phyloP scores from a whole-genome alignment of 371 early-diverging fungal genomes.

The Rhizopus arrhizus region DNA sequence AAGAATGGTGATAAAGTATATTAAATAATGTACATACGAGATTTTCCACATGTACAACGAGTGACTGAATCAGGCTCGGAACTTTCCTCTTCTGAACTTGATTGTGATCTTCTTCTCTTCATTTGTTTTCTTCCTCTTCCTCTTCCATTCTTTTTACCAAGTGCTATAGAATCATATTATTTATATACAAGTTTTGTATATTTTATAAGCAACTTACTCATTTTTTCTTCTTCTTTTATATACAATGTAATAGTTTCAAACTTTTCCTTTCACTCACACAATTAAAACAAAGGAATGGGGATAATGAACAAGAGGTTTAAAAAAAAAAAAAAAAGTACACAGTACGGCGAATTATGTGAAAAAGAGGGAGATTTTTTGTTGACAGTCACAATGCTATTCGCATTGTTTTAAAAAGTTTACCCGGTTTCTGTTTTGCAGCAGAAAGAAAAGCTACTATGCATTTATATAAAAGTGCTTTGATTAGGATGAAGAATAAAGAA shows the following conservation, averaged over 20 bases:
- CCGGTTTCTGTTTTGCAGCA: too few species aligned
- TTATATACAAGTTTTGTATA: neutral
- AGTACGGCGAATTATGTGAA: neutral
- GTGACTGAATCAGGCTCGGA: slow-evolving; percentile 68
- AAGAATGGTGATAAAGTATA: neutral
- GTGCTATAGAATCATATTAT: slow-evolving; percentile 18
- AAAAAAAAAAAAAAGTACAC: too few species aligned
- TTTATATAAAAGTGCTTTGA: too few species aligned
- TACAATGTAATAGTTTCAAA: too few species aligned
- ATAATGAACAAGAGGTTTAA: too few species aligned
- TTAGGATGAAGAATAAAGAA: too few species aligned
- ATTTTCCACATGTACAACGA: slow-evolving; percentile 75
- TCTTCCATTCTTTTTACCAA: slow-evolving; percentile 33
- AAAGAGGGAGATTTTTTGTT: neutral
- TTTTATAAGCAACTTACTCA: neutral
- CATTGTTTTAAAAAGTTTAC: too few species aligned
- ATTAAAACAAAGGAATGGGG: too few species aligned
- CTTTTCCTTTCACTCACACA: too few species aligned
- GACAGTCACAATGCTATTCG: neutral
- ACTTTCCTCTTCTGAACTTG: slow-evolving; percentile 37
- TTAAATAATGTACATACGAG: slow-evolving; percentile 47
- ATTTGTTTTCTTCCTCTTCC: slow-evolving; percentile 21
- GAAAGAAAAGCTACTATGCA: too few species aligned
- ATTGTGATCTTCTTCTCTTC: slow-evolving; percentile 30
- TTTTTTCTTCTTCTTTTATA: neutral